Evolutionary conservation across 208 protist species (phyloP), one percentile per base, ranked within the genome.

Genomic region (Zelonia costaricensis): DNA sequence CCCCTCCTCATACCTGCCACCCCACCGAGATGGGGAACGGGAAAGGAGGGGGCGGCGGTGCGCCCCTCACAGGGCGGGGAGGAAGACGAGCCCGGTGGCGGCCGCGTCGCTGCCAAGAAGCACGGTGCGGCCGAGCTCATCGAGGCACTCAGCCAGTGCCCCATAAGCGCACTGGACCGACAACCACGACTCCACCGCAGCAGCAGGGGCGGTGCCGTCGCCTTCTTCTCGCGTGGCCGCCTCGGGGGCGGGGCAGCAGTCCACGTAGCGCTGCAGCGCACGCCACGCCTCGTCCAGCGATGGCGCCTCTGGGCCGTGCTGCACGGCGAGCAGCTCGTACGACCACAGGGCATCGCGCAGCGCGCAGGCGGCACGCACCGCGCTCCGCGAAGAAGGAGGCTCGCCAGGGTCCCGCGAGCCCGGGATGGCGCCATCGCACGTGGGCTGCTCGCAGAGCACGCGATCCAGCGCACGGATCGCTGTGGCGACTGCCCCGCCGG

Each of bases 61-160:
- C 47, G n/a, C 15, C 12, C 33, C 10, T 42, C 60, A 9, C 45
- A 30, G 28, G 33, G 6, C n/a, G n/a, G n/a, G n/a, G n/a, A n/a
- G n/a, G n/a, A 44, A n/a, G n/a, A n/a, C n/a, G n/a, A n/a, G n/a
- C 23, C 12, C 36, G 23, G n/a, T 35, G 13, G 46, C 48, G 27
- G 16, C 40, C 8, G 25, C 46, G 1, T 33, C 56, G 12, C 36
- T 18, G 1, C 62, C 77, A 9, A 83, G 35, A 25, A 78, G 31
- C 2, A 76, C 76, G 9, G 77, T 79, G 16, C 53, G 39, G 33
- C 77, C 76, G 4, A 83, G 62, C 60, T 75, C 65, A 38, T 76
- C 72, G 28, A 79, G 16, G 40, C 78, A 80, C 13, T 61, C 25
- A 1, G 61, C 67, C 39, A 80, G 7, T 7, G 69, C 58, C 22